Conservation (phyloP, 371 early-diverging fungal species). For the Mortierella sp. region DNA sequence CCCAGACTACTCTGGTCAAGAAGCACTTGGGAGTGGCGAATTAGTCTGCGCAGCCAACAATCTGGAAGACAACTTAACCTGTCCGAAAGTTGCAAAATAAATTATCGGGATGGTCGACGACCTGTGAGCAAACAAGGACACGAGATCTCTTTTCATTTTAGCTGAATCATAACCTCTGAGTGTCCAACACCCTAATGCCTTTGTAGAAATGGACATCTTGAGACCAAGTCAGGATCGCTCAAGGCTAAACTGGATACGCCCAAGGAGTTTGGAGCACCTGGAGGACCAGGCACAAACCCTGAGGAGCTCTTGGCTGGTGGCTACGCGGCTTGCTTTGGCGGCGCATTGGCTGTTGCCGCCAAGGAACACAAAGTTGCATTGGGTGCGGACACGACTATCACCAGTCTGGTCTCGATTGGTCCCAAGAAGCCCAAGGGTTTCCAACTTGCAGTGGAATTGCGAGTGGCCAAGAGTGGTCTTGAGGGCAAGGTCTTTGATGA, state of each 20-base stretch:
- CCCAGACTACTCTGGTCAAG: too few relatives aligned
- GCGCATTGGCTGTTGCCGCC: conserved; percentile 57
- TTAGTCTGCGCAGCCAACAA: neutral
- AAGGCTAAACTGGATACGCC: conserved; percentile 60
- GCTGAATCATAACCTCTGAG: neutral
- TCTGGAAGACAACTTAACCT: neutral
- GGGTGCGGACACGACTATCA: conserved; percentile 33
- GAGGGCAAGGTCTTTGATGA: conserved; percentile 30
- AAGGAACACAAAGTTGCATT: conserved; percentile 51
- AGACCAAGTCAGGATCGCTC: conserved; percentile 57
- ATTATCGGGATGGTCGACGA: too few relatives aligned
- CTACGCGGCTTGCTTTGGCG: conserved; percentile 63
- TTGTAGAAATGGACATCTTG: conserved; percentile 56
- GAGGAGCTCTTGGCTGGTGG: conserved; percentile 63
- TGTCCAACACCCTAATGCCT: neutral
- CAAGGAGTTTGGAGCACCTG: conserved; percentile 58
- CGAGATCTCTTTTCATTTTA: neutral
- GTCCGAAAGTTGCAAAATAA: too few relatives aligned
- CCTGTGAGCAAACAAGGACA: too few relatives aligned
- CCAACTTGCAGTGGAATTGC: conserved; percentile 43
- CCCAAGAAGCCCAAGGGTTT: conserved; percentile 50
- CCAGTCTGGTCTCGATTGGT: conserved; percentile 34
- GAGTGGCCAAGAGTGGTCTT: conserved; percentile 35
- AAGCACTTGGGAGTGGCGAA: neutral
- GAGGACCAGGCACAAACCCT: conserved; percentile 65